Base-by-base conservation (phyloP, 108 stramenopile genomes). In the Asterionellopsis glacialis region DNA sequence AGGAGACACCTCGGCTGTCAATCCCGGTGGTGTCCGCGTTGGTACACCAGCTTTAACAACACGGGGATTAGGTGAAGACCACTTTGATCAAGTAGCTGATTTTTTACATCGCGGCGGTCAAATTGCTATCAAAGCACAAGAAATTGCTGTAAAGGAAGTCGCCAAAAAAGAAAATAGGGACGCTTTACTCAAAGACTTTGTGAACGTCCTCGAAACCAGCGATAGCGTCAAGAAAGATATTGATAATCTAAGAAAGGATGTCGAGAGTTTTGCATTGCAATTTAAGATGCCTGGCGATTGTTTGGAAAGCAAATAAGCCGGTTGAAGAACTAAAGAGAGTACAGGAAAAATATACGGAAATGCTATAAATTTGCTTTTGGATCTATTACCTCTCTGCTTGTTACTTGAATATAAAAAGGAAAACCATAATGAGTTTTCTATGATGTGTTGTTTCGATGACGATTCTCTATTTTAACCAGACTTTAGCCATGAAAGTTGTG, bases 11-110 rank as follows among this genome's bases (percentile, higher is more conserved):
- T 96, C 95, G 7, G 99, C 99, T 1, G 57, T 99, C 45, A 93
- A 96, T 52, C 98, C 98, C 7, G 99, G 99, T 11, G 99, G 99
- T n/a, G 96, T 98, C 40, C 83, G 99, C 50, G 66, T 99, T 27
- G 99, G 99, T 9, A 81, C 98, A 15, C 91, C 96, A 33, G 98
- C 97, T 1, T 49, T 96, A 58, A 96, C 95, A 13, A 88, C 83
- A 11, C 76, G 92, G n/a, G 94, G 94, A 16, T 51, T 99, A 51
- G 57, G 65, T 38, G 98, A 94, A 68, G 55, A 61, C 1, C 95
- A 98, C 56, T 98, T 99, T 88, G 88, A 92, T 41, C 55, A 75
- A 62, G 95, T 99, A 14, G 98, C 99, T 19, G 94, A 97, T 43
- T 97, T 98, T 68, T 72, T 99, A 33, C 86, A 98, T 71, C 77